Base-by-base conservation (phyloP, 768 basidiomycete species). In the Thelephora ganbajun region DNA sequence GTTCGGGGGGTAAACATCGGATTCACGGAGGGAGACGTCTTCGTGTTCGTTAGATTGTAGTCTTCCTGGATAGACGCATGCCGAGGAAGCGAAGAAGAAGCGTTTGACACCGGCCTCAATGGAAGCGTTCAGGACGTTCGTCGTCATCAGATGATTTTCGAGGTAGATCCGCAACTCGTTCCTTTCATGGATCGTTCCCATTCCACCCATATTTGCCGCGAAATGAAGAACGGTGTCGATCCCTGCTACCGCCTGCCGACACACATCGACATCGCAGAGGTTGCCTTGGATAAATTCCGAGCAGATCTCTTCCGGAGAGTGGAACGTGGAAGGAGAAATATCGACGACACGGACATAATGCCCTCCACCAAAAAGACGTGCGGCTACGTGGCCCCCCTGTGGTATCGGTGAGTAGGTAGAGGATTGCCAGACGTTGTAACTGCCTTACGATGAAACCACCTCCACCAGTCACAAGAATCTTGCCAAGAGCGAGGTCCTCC, bases 181-280 rank as follows among this genome's bases (percentile, higher is more conserved):
- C 0, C 54, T 60, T 3, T 60, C 54, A 51, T 79, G 76, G 42
- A 79, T 80, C 0, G 69, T 68, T 1, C 78, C 78, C 79, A 80
- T 80, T 0, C 78, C 78, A 3, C 76, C 77, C 77, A 77, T 78
- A 18, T 65, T 72, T 1, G 77, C 77, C 11, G 78, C 74, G 51
- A 79, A 72, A 56, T 80, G 77, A 16, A 77, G 60, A 20, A 80
- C 66, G 6, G 59, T 64, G 44, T 68, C 52, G 0, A 74, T 63
- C 23, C 62, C 70, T n/a, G 53, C 56, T 6, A 74, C 63, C 1
- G 56, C 68, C 2, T 54, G 58, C 12, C 60, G 48, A 52, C 69
- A 73, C 44, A 70, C 60, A 11, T 58, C 50, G 3, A 53, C 56
- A 35, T 77, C 69, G 50, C 69, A 69, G 2, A 79, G 64, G 51